Percentiles rank a stretch among this genome's conserved stretches.
These are phyloP conservation scores for Chalaropsis thielavioides DNA, from an alignment of 2,329 filamentous ascomycete species.

Conservation along the genomic window DNA sequence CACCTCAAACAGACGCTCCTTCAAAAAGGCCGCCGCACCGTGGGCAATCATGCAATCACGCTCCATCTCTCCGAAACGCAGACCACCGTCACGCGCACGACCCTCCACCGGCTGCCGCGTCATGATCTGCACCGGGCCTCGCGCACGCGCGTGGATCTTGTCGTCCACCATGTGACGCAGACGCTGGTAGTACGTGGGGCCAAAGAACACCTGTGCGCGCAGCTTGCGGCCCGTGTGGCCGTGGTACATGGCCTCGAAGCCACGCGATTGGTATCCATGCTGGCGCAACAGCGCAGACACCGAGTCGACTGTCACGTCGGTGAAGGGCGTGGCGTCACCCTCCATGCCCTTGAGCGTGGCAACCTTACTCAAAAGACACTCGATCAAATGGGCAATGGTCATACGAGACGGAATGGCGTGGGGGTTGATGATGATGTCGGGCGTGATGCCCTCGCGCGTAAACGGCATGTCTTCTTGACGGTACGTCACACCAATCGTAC, in stretches of 20 bases:
- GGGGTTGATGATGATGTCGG: constrained; percentile 96
- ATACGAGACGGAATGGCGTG: constrained; percentile 99
- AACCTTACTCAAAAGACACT: constrained; percentile 94
- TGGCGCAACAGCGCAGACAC: constrained; percentile 75
- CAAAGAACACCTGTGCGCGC: constrained; percentile 87
- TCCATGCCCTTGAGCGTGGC: constrained; percentile 86
- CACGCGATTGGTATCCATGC: constrained; percentile 90
- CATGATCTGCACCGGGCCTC: constrained; percentile 92
- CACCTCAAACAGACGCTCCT: constrained; percentile 93
- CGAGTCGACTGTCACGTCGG: constrained; percentile 89
- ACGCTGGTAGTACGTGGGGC: constrained; percentile 97
- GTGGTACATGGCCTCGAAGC: constrained; percentile 98
- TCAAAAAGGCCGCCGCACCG: constrained; percentile 88
- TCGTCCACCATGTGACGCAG: constrained; percentile 99
- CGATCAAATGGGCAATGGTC: constrained; percentile 99
- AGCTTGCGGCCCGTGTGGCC: constrained; percentile 92
- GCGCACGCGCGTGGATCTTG: constrained; percentile 98
- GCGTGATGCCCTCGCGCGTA: constrained; percentile 75
- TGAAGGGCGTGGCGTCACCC: constrained; percentile 95
- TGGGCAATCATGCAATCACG: constrained; percentile 99
- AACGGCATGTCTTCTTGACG: constrained; percentile 99
- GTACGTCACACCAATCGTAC: constrained; percentile 97
- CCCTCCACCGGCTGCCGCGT: constrained; percentile 95
- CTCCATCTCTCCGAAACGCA: constrained; percentile 99
- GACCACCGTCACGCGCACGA: constrained; percentile 91